These are phyloP conservation scores for Boletus rubescentipes DNA, from an alignment of 768 basidiomycete genomes.

Conservation along the genomic window DNA sequence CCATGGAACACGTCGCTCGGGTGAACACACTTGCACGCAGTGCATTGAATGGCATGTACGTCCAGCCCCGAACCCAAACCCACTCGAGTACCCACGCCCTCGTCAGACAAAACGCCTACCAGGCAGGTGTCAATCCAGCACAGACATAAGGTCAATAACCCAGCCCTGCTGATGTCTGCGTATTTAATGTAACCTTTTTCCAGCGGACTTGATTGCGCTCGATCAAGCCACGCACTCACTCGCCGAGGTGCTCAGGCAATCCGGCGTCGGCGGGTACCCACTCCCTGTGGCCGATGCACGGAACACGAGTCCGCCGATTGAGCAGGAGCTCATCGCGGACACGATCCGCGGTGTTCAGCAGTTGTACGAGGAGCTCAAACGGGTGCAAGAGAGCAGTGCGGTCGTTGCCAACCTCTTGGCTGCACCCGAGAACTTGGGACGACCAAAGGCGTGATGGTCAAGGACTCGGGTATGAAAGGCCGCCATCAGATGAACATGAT, in stretches of 20 bases:
- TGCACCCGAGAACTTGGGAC: slow-evolving; percentile 25
- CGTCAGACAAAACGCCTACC: slow-evolving; percentile 60
- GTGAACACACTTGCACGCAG: slow-evolving; percentile 50
- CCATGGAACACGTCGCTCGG: slow-evolving; percentile 48
- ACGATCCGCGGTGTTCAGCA: slow-evolving; percentile 43
- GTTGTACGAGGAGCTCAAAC: slow-evolving; percentile 50
- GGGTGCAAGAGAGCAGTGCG: slow-evolving; percentile 55
- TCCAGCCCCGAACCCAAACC: not conserved
- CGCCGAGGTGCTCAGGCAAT: slow-evolving; percentile 49
- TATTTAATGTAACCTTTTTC: not conserved
- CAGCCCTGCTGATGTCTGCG: not conserved
- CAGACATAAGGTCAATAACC: slow-evolving; percentile 51
- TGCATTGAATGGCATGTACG: slow-evolving; percentile 55
- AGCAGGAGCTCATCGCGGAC: slow-evolving; percentile 46
- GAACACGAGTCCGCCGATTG: slow-evolving; percentile 34
- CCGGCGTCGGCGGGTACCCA: slow-evolving; percentile 69
- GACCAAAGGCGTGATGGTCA: slow-evolving; percentile 9
- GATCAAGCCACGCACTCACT: slow-evolving; percentile 49
- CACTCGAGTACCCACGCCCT: not conserved
- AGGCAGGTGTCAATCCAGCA: slow-evolving; percentile 49
- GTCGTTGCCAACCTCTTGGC: slow-evolving; percentile 48
- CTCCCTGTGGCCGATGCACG: slow-evolving; percentile 34
- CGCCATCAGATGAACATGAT: no score
- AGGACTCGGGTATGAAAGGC: not conserved
- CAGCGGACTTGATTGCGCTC: slow-evolving; percentile 51